Conservation (phyloP, 345 rosid species). For the Citrus cavaleriei region DNA sequence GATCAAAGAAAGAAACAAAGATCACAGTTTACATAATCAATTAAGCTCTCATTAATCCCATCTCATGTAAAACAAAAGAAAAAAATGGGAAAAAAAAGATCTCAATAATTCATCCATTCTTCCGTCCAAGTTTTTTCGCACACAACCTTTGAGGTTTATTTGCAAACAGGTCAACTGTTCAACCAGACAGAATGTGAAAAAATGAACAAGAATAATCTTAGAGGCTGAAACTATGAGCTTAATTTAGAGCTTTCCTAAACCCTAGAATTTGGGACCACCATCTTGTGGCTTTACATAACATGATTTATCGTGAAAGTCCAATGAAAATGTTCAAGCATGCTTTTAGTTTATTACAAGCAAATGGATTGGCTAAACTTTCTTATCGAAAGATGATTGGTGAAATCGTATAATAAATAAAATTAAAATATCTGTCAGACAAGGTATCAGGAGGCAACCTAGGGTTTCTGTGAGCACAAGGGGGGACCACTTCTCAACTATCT, state of each 20-base stretch:
- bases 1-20: background rate
- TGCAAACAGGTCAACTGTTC: background rate
- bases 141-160: background rate
- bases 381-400: slow-evolving; percentile 23
- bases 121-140: background rate
- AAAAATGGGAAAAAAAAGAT: no score
- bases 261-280: slow-evolving; percentile 67
- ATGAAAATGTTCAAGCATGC: slow-evolving; percentile 60
- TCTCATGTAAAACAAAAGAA: background rate
- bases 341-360: slow-evolving; percentile 26
- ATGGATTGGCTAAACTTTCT: slow-evolving; percentile 33
- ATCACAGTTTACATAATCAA: background rate
- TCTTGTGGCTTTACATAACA: slow-evolving; percentile 51
- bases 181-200: background rate
- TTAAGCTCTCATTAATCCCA: background rate
- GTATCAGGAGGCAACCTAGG: slow-evolving; percentile 29
- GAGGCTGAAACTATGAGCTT: slow-evolving; percentile 22
- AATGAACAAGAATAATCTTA: slow-evolving; percentile 23
- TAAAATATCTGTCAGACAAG: slow-evolving; percentile 22
- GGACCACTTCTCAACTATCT: slow-evolving; percentile 82
- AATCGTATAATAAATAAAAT: slow-evolving; percentile 14
- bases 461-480: slow-evolving; percentile 24
- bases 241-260: slow-evolving; percentile 43
- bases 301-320: slow-evolving; percentile 50
- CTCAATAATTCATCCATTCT: background rate